Percentiles rank a stretch among this genome's conserved stretches.
Conservation (phyloP, 768 basidiomycete species). For the Rhodotorula diobovata region DNA sequence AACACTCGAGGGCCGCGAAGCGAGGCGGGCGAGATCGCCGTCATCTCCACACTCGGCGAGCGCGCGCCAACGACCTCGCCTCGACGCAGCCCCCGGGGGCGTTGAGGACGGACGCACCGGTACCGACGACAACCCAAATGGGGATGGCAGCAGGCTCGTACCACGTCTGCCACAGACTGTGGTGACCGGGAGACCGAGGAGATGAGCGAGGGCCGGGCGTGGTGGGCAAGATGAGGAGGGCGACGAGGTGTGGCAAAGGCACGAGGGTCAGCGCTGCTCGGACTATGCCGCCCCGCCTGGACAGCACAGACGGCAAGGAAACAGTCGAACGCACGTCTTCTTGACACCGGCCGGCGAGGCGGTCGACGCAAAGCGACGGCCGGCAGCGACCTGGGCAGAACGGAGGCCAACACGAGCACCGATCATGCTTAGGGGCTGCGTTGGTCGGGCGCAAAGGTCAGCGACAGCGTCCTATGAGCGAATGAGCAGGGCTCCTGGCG, state of each 20-base stretch:
- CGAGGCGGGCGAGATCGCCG: not conserved
- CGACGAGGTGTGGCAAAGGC: not conserved
- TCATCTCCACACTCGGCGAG: not conserved
- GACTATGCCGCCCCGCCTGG: too few relatives aligned
- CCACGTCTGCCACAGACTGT: constrained; percentile 20
- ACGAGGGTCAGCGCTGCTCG: not conserved
- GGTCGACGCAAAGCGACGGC: constrained; percentile 4
- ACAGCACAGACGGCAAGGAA: not conserved
- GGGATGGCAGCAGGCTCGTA: constrained; percentile 33
- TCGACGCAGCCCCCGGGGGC: too few relatives aligned
- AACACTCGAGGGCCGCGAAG: not conserved
- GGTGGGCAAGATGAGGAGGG: too few relatives aligned
- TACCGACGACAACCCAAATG: constrained; percentile 35
- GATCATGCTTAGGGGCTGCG: not conserved
- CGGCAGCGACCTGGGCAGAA: not conserved
- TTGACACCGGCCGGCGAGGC: too few relatives aligned
- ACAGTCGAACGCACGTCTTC: not conserved
- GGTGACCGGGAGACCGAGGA: not conserved
- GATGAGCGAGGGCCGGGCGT: not conserved
- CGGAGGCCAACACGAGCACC: constrained; percentile 8
- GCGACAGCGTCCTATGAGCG: not conserved
- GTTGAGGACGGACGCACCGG: not conserved
- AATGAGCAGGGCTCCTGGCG: not conserved
- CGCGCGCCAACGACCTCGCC: not conserved
- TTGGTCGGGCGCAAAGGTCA: not conserved